These are phyloP conservation scores for Thozetella sp. DNA, from an alignment of 495 filamentous ascomycete species.

Conservation along the genomic window DNA sequence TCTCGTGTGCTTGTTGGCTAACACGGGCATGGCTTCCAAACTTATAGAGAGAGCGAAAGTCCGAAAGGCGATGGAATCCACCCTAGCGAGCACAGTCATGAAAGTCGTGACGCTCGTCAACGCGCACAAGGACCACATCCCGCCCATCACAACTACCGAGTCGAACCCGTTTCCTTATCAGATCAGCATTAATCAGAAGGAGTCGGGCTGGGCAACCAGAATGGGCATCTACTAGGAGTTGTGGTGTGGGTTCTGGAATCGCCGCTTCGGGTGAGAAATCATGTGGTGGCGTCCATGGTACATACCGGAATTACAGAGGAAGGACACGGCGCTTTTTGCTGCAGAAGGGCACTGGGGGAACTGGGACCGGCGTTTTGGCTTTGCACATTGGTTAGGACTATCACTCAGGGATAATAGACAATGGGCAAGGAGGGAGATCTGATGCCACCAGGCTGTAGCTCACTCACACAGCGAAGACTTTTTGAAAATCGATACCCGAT, in stretches of 20 bases:
- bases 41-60: conserved; percentile 78
- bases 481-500: no score
- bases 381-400: no score
- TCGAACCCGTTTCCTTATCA: conserved; percentile 94
- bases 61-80: conserved; percentile 82
- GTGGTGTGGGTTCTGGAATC: neutral
- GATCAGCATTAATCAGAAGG: conserved; percentile 81
- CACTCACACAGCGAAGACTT: no score
- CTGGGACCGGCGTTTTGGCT: no score
- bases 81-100: conserved; percentile 80
- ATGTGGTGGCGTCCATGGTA: no score
- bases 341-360: no score
- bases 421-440: no score
- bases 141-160: conserved; percentile 92
- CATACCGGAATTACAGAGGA: no score
- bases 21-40: neutral
- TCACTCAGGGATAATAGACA: no score
- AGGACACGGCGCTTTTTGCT: no score
- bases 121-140: conserved; percentile 91
- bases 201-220: conserved; percentile 70
- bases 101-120: conserved; percentile 88
- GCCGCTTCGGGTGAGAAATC: neutral
- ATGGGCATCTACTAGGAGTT: conserved; percentile 71
- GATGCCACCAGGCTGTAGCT: no score
- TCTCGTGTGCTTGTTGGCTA: conserved; percentile 3